Percentiles rank a stretch among this genome's conserved stretches.
Evolutionary conservation across 768 basidiomycete species (phyloP).

Genomic region (Trametes cingulata): DNA sequence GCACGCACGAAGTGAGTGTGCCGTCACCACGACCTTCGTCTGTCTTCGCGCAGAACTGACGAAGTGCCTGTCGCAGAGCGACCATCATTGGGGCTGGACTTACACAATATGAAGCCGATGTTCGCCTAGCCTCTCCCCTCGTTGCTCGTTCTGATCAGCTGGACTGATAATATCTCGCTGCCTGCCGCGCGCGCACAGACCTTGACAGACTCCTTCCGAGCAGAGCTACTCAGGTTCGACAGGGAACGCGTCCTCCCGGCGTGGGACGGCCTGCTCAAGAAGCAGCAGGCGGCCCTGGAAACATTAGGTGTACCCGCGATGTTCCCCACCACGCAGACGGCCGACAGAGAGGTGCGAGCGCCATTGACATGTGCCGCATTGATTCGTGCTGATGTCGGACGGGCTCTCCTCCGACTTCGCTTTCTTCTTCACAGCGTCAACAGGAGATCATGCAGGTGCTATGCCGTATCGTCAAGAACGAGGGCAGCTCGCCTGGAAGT

Average conservation of each 20-base stretch:
- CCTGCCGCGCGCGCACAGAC: constrained; percentile 43
- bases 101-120: constrained; percentile 70
- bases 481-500: constrained; percentile 6
- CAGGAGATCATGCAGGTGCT: constrained; percentile 69
- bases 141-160: constrained; percentile 11
- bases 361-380: background rate
- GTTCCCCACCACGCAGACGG: constrained; percentile 52
- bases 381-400: background rate
- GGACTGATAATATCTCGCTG: background rate
- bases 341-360: constrained; percentile 57
- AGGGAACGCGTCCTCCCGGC: constrained; percentile 65
- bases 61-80: constrained; percentile 47
- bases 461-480: constrained; percentile 47
- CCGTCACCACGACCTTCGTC: background rate
- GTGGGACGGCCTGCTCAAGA: constrained; percentile 74
- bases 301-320: constrained; percentile 68
- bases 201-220: constrained; percentile 62
- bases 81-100: constrained; percentile 62
- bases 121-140: constrained; percentile 33
- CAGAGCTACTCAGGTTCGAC: constrained; percentile 70
- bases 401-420: background rate
- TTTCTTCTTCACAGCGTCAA: constrained; percentile 52
- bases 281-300: constrained; percentile 68
- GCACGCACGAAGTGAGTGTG: constrained; percentile 61
- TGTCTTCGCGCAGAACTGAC: background rate